phyloP scores from a whole-genome alignment of 768 basidiomycete species.

The Basidioascus undulatus region DNA sequence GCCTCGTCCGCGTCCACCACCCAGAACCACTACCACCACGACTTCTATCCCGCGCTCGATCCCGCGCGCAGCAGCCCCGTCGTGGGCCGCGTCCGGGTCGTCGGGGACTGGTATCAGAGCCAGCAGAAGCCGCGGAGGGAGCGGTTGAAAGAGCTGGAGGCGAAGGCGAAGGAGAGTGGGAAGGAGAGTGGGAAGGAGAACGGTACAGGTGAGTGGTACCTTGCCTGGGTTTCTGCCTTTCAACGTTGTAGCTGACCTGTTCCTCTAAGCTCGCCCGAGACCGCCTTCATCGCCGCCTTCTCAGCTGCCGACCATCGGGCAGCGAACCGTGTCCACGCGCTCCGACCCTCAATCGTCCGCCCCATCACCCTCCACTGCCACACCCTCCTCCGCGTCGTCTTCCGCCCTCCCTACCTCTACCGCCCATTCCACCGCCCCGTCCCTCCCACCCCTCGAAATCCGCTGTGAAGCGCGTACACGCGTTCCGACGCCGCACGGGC shows the following conservation, averaged over 20 bases:
- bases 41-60: conserved; percentile 28
- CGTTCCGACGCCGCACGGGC: conserved; percentile 85
- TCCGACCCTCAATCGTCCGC: not conserved
- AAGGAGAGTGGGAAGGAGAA: conserved; percentile 1
- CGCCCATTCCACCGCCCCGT: not conserved
- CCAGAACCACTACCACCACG: conserved; percentile 65
- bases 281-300: not conserved
- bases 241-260: not conserved
- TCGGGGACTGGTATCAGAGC: not conserved
- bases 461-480: conserved; percentile 92
- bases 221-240: not conserved
- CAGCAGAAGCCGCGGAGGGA: conserved; percentile 4
- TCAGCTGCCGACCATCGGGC: not conserved
- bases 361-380: not conserved
- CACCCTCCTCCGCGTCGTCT: not conserved
- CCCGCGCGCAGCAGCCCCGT: conserved; percentile 1
- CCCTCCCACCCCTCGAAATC: conserved; percentile 30
- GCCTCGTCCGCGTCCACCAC: conserved; percentile 24
- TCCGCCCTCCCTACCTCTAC: not conserved
- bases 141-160: not conserved
- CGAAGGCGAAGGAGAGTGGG: not conserved
- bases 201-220: not conserved
- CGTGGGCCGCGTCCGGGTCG: not conserved
- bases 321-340: not conserved
- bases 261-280: not conserved